Evolutionary conservation across 2,329 filamentous ascomycete genomes (phyloP), one percentile per base, ranked within the genome.

Genomic region (Apiospora rasikravindrae): DNA sequence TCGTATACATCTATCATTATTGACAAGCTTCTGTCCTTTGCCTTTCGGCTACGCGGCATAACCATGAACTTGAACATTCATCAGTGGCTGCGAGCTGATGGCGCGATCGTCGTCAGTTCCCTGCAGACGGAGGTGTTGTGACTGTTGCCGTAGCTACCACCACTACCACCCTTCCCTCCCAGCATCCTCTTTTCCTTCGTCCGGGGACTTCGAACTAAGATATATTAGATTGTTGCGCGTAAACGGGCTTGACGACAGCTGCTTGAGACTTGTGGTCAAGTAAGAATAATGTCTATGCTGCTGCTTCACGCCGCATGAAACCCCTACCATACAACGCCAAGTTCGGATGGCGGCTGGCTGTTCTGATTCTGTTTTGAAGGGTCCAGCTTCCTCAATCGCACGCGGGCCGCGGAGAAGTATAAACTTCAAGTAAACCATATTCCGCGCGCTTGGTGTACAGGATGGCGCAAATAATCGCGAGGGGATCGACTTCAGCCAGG

Each of bases 21-120:
- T 49, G 40, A 29, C 67, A 49, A 14, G 67, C 22, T 44, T n/a
- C 44, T 44, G 33, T 11, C n/a, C 24, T 67, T 47, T 19, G 40
- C n/a, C 13, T 24, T 42, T 47, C 67, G 67, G 57, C 16, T 40
- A 64, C n/a, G 33, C 57, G 29, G 57, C 57, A n/a, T 64, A 33
- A 22, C 19, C 22, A 40, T 33, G 22, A 64, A 33, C 33, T 64
- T 40, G 33, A 40, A 8, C 22, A n/a, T 61, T 11, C 53, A 61
- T 61, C 51, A 7, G 57, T 10, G 33, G 33, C 29, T 22, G 14
- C 16, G 22, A 40, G 33, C 14, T 8, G 53, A n/a, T 64, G 57
- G 57, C 57, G 57, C 57, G 33, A 64, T 64, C 33, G 22, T 64
- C 57, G 57, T 64, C 57, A 64, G 57, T 64, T 64, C 57, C 29